Evolutionary conservation across 768 basidiomycete genomes (phyloP), one percentile per base, ranked within the genome.

Genomic region (Hygrophoropsis aurantiaca): DNA sequence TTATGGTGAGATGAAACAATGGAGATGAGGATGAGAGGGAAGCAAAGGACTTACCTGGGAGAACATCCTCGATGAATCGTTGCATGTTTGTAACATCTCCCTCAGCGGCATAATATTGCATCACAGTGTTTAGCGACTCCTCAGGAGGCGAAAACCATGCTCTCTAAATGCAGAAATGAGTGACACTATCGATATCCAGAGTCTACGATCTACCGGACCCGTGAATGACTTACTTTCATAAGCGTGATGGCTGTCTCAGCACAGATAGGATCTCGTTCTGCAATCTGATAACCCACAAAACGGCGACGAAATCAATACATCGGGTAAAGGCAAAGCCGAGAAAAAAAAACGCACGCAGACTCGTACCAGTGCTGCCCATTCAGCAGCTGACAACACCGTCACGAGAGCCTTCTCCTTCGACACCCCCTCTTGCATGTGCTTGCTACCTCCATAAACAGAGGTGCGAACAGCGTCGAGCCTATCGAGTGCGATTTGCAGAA

Each of bases 311-410:
- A n/a, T n/a, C 25, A 46, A 9, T 58, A 39, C 33, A 26, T 40
- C 40, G 13, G 33, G 32, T 34, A 40, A 7, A 5, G 4, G 18
- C 37, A 10, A 5, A 33, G 46, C n/a, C 11, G 37, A 33, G 32
- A 11, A 25, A 26, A 13, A 7, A 23, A 27, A 18, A 67, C 79
- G 50, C 56, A 84, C 80, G 35, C 69, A 74, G 40, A 71, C 56
- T 13, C 81, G 70, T 3, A 86, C 64, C 5, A 87, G 64, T 1
- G 79, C 75, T 35, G 75, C 66, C 66, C 78, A 82, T 58, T 89
- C 84, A 9, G 62, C 51, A 15, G 65, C 39, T 0, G 82, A 74
- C 16, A 87, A 58, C 9, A 83, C 45, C 13, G 72, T 68, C 3
- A 80, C 56, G 15, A 78, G 74, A 16, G 81, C 53, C 20, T 46